Evolutionary conservation across 1,139 yeast species (phyloP).

Genomic region (Nakaseomyces sp.): DNA sequence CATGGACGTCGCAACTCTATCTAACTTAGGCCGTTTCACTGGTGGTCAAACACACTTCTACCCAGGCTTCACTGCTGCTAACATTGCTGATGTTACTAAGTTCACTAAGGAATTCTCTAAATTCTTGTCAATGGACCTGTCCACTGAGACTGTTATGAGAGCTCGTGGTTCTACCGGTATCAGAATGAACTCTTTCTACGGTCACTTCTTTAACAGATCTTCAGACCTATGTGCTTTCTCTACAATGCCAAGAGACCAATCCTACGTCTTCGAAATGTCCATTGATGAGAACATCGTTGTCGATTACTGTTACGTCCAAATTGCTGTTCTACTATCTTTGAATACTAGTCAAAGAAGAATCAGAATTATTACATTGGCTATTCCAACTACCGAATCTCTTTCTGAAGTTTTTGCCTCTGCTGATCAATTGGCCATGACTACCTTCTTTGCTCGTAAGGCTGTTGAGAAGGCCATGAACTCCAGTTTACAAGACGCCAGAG

Average conservation of each 20-base stretch:
- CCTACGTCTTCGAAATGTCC: slow-evolving; percentile 76
- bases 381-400: slow-evolving; percentile 76
- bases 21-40: slow-evolving; percentile 83
- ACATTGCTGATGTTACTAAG: slow-evolving; percentile 77
- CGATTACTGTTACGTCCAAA: slow-evolving; percentile 79
- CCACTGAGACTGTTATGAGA: slow-evolving; percentile 88
- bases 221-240: slow-evolving; percentile 97
- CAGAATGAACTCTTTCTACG: slow-evolving; percentile 76
- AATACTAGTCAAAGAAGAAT: slow-evolving; percentile 87
- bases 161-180: slow-evolving; percentile 90
- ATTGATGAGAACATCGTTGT: slow-evolving; percentile 77
- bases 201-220: slow-evolving; percentile 92
- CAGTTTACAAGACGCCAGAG: slow-evolving; percentile 73
- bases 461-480: slow-evolving; percentile 66
- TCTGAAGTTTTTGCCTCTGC: slow-evolving; percentile 89
- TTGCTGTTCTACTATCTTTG: slow-evolving; percentile 85
- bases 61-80: slow-evolving; percentile 87
- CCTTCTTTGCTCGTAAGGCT: slow-evolving; percentile 76
- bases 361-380: slow-evolving; percentile 78
- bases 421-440: slow-evolving; percentile 84
- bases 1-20: slow-evolving; percentile 87
- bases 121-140: slow-evolving; percentile 82
- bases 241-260: slow-evolving; percentile 92
- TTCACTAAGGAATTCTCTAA: slow-evolving; percentile 81
- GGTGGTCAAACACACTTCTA: slow-evolving; percentile 97